A percentile compares a stretch with the other conserved stretches of the same genome.
These are phyloP conservation scores for Colletotrichum siamense DNA, from an alignment of 2,329 filamentous ascomycete genomes.

Conservation along the genomic window DNA sequence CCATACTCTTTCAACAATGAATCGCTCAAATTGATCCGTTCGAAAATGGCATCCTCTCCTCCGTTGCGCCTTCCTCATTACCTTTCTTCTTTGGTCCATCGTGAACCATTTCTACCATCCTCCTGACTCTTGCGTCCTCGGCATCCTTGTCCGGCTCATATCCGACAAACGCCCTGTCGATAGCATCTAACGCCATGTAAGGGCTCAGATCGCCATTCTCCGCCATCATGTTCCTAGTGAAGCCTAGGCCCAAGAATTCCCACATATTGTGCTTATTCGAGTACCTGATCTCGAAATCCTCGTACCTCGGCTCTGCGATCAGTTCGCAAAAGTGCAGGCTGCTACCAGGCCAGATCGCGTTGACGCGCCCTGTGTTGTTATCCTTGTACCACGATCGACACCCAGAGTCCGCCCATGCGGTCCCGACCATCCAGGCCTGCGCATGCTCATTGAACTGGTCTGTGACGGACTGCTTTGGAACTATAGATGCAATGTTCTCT, in stretches of 20 bases:
- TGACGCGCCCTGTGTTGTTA: not conserved
- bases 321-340: not conserved
- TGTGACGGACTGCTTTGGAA: not conserved
- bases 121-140: not conserved
- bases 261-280: not conserved
- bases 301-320: not conserved
- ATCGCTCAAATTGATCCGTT: not conserved
- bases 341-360: not conserved
- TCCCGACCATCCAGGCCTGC: not conserved
- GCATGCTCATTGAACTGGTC: not conserved
- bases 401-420: not conserved
- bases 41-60: not conserved
- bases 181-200: not conserved
- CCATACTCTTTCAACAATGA: rapidly evolving
- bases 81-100: not conserved
- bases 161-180: not conserved
- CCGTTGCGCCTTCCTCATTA: rapidly evolving
- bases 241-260: not conserved
- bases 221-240: not conserved
- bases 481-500: not conserved
- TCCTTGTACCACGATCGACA: not conserved
- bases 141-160: not conserved
- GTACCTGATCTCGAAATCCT: not conserved
- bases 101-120: not conserved
- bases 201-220: not conserved